Evolutionary conservation across 1,284 basidiomycete genomes (phyloP).

Genomic region (Apiotrichum domesticum): DNA sequence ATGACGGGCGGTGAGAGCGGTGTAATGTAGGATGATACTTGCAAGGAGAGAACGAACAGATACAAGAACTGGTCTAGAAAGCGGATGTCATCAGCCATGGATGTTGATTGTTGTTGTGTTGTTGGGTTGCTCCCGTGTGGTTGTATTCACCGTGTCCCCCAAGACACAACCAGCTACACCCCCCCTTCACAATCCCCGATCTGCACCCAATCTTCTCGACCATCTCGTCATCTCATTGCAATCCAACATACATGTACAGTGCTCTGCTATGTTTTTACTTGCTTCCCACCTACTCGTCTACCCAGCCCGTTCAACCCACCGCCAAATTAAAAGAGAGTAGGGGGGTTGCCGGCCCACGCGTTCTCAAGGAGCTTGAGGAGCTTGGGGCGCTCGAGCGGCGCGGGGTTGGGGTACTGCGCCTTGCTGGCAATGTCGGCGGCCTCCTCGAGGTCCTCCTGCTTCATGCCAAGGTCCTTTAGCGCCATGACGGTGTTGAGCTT

Average conservation of each 20-base stretch:
- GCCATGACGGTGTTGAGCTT: slow-evolving; percentile 46
- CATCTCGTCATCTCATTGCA: too few species aligned
- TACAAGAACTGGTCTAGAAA: too few species aligned
- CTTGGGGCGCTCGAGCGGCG: slow-evolving; percentile 46
- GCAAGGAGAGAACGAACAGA: too few species aligned
- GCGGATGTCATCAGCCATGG: too few species aligned
- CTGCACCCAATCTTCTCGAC: too few species aligned
- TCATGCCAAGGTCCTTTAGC: slow-evolving; percentile 50
- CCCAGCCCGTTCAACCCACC: neutral
- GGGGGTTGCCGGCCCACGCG: slow-evolving; percentile 21
- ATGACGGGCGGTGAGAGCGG: too few species aligned
- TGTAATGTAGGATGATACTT: too few species aligned
- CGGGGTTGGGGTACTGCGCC: slow-evolving; percentile 51
- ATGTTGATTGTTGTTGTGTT: neutral
- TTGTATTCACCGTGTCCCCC: too few species aligned
- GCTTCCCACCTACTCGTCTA: neutral
- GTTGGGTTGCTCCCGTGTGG: too few species aligned
- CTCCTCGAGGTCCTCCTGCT: slow-evolving; percentile 49
- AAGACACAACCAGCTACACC: too few species aligned
- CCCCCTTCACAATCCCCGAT: too few species aligned
- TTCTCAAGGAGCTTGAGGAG: slow-evolving; percentile 33
- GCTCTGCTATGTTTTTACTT: too few species aligned
- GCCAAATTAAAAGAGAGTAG: neutral
- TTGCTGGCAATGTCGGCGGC: slow-evolving; percentile 49
- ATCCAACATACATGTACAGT: neutral